phyloP scores from a whole-genome alignment of 345 rosid species.

The Populus pruinosa region DNA sequence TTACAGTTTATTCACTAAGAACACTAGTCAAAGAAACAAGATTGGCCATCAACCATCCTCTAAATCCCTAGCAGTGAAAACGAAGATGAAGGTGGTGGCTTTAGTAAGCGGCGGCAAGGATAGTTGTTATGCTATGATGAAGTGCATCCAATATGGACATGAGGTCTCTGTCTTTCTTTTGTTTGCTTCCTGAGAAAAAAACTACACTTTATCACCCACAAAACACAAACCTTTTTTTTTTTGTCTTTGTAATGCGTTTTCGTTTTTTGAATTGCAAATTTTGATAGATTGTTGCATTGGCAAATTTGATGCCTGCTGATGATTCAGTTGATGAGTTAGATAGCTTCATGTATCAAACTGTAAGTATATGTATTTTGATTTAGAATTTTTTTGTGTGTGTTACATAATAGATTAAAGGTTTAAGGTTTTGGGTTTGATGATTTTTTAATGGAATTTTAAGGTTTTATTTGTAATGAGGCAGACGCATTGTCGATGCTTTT shows the following conservation, averaged over 20 bases:
- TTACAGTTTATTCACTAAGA: neutral
- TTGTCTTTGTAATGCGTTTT: neutral
- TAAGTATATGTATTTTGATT: slow-evolving; percentile 25
- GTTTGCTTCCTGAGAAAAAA: slow-evolving; percentile 3
- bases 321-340: slow-evolving; percentile 87
- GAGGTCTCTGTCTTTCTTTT: slow-evolving; percentile 38
- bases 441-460: neutral
- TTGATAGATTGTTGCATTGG: slow-evolving; percentile 79
- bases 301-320: slow-evolving; percentile 80
- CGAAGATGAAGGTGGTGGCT: slow-evolving; percentile 89
- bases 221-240: neutral
- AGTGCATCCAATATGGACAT: slow-evolving; percentile 80
- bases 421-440: neutral
- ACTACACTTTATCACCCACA: neutral
- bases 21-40: neutral
- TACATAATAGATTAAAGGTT: neutral
- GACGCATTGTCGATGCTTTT: neutral
- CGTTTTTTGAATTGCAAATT: neutral
- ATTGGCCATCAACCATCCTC: neutral
- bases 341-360: slow-evolving; percentile 93
- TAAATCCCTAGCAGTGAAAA: neutral
- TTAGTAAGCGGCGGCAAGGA: slow-evolving; percentile 96
- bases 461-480: neutral
- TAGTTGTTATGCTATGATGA: slow-evolving; percentile 93
- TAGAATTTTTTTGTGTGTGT: neutral